phyloP scores from a whole-genome alignment of 306 rosid genomes.

The Cucurbita pepo region DNA sequence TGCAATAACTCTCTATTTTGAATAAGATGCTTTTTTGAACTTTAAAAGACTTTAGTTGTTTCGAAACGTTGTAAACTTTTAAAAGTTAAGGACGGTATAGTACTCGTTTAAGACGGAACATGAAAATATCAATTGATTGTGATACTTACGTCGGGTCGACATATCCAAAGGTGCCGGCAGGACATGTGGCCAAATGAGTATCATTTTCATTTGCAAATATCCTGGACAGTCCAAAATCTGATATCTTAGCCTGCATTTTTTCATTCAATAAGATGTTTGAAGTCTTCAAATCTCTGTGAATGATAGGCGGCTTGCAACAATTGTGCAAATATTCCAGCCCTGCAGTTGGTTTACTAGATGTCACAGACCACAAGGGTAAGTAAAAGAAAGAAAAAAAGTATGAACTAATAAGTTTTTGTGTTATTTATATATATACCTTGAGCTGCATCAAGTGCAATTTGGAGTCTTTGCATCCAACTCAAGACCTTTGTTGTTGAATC shows the following conservation, averaged over 20 bases:
- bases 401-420: not conserved
- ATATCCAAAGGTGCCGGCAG: conserved; percentile 28
- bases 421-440: conserved; percentile 2
- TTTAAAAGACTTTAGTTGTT: too few species aligned
- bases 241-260: conserved; percentile 20
- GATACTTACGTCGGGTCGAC: conserved; percentile 31
- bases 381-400: not conserved
- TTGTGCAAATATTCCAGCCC: conserved; percentile 29
- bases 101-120: too few species aligned
- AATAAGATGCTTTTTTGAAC: not conserved
- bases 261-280: conserved; percentile 34
- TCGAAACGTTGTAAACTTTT: too few species aligned
- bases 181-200: conserved; percentile 19
- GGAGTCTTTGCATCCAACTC: conserved; percentile 17
- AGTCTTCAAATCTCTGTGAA: conserved; percentile 31
- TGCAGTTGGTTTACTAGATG: not conserved
- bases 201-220: conserved; percentile 8
- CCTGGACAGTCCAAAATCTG: conserved; percentile 36
- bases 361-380: not conserved
- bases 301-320: conserved; percentile 15
- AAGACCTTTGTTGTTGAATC: not conserved
- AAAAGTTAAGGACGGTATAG: too few species aligned
- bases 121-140: too few species aligned
- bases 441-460: conserved; percentile 11
- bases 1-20: not conserved